A percentile compares a stretch with the other conserved stretches of the same genome.
Evolutionary conservation across 805 yeast genomes (phyloP).

Genomic region (Priceomyces melissophilus): DNA sequence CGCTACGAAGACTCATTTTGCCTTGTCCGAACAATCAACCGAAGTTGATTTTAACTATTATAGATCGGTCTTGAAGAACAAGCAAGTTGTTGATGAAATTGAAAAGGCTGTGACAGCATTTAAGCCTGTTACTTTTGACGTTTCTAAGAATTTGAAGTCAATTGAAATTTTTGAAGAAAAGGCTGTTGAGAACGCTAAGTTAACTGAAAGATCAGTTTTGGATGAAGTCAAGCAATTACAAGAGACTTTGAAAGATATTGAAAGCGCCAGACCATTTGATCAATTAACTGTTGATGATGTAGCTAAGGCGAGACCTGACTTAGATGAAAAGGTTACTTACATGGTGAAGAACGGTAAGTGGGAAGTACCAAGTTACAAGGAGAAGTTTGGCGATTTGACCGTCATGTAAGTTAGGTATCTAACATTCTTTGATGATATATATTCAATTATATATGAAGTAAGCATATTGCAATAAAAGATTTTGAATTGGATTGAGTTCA

Average conservation of each 20-base stretch:
- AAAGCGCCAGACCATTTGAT: constrained; percentile 95
- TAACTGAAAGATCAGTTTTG: constrained; percentile 84
- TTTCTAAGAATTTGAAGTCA: constrained; percentile 84
- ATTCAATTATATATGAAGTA: not conserved
- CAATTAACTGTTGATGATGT: constrained; percentile 95
- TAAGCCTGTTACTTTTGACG: constrained; percentile 82
- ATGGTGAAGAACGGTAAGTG: constrained; percentile 96
- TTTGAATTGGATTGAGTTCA: not conserved
- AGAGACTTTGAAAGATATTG: constrained; percentile 88
- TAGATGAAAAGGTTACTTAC: constrained; percentile 91
- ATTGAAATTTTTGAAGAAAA: constrained; percentile 91
- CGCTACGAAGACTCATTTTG: constrained; percentile 79
- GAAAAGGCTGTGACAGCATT: constrained; percentile 72
- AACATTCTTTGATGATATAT: constrained; percentile 1
- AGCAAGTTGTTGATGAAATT: constrained; percentile 71
- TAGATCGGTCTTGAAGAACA: constrained; percentile 78
- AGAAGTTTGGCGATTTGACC: constrained; percentile 95
- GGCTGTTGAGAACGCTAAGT: constrained; percentile 93
- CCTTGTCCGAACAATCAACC: constrained; percentile 68
- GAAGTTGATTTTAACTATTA: constrained; percentile 79
- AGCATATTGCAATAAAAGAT: constrained; percentile 2
- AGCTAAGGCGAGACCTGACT: constrained; percentile 93
- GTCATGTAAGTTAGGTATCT: constrained; percentile 59
- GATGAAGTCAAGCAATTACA: constrained; percentile 83
- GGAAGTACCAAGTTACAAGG: constrained; percentile 98